phyloP scores from a whole-genome alignment of 257 asterid species.

The Mentha longifolia region DNA sequence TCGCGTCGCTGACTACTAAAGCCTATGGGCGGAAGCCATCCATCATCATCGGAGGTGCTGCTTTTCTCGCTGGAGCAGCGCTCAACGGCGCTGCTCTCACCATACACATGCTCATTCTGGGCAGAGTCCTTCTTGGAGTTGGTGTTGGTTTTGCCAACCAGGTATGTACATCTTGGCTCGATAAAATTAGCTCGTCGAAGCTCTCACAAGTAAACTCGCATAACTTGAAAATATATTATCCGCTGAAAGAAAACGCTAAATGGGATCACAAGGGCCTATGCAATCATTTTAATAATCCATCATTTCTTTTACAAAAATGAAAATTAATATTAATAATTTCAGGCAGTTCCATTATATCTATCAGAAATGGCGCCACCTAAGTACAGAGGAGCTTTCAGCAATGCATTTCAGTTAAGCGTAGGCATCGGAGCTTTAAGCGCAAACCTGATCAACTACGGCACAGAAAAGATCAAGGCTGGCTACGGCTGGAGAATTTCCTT shows the following conservation, averaged over 20 bases:
- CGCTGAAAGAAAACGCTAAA: too few relatives aligned
- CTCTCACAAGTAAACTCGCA: too few relatives aligned
- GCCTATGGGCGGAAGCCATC: conserved; percentile 68
- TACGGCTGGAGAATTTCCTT: conserved; percentile 88
- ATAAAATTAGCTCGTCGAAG: too few relatives aligned
- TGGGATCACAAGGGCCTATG: too few relatives aligned
- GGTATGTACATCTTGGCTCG: conserved; percentile 35
- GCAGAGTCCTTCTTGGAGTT: conserved; percentile 70
- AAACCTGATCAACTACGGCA: conserved; percentile 74
- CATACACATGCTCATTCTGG: conserved; percentile 67
- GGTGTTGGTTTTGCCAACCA: conserved; percentile 88
- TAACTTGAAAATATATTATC: too few relatives aligned
- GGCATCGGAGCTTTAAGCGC: conserved; percentile 68
- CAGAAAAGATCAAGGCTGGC: conserved; percentile 59
- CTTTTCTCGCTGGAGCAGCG: conserved; percentile 73
- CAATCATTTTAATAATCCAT: too few relatives aligned
- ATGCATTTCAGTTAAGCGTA: conserved; percentile 66
- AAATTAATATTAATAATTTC: background rate
- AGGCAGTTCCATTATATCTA: conserved; percentile 86
- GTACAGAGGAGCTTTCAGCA: conserved; percentile 85
- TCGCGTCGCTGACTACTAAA: conserved; percentile 61
- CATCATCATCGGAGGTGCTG: conserved; percentile 65
- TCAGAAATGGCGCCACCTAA: conserved; percentile 93
- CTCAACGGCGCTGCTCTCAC: conserved; percentile 69
- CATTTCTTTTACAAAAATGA: too few relatives aligned